These are phyloP conservation scores for Neurospora cerealis DNA, from an alignment of 495 filamentous ascomycete genomes.

Conservation along the genomic window DNA sequence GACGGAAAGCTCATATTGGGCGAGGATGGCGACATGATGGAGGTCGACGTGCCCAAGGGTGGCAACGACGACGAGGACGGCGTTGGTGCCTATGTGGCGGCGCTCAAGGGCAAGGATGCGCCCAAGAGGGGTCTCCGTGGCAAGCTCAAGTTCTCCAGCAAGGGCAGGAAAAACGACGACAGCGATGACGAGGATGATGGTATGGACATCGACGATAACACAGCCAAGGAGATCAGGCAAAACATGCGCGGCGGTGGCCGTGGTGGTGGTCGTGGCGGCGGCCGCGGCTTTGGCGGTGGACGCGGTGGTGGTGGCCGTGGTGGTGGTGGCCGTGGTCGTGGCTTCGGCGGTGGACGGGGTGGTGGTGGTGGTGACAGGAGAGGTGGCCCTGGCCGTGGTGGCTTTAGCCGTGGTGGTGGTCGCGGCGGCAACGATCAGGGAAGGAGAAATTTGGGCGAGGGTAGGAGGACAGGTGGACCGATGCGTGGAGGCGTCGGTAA, in stretches of 20 bases:
- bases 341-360: conserved; percentile 6
- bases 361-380: conserved; percentile 2
- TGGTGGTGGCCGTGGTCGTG: conserved; percentile 7
- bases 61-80: conserved; percentile 46
- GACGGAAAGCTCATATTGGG: conserved; percentile 87
- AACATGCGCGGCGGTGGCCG: conserved; percentile 10
- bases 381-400: conserved; percentile 4
- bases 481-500: neutral
- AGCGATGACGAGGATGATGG: conserved; percentile 53
- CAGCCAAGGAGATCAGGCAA: conserved; percentile 38
- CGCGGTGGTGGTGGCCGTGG: conserved; percentile 11
- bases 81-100: conserved; percentile 85
- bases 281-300: conserved; percentile 2
- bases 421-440: conserved; percentile 7
- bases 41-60: conserved; percentile 50
- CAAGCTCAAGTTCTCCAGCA: conserved; percentile 77
- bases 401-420: conserved; percentile 1
- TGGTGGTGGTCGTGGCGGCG: conserved; percentile 11
- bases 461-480: neutral
- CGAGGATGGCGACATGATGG: conserved; percentile 44
- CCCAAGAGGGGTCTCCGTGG: conserved; percentile 73
- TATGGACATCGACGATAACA: conserved; percentile 35
- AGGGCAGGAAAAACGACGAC: conserved; percentile 48
- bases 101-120: conserved; percentile 75
- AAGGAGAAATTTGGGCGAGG: neutral